Conservation (phyloP, 371 early-diverging fungal species). For the Conidiobolus incongruus region DNA sequence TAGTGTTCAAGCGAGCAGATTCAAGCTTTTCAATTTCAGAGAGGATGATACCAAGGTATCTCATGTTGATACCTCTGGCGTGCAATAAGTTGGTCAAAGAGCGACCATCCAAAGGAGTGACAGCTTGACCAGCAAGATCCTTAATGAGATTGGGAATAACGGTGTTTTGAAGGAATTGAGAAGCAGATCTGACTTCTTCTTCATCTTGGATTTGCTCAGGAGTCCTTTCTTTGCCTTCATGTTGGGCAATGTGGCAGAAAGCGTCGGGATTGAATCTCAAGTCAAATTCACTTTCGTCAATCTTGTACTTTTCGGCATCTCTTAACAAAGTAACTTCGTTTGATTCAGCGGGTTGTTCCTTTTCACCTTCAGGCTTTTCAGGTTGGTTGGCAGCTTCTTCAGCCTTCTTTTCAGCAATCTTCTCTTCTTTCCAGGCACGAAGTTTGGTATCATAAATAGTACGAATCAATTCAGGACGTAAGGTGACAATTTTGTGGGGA, state of each 20-base stretch:
- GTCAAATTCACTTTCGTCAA: conserved; percentile 36
- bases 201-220: conserved; percentile 14
- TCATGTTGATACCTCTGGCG: conserved; percentile 88
- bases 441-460: conserved; percentile 62
- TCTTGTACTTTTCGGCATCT: conserved; percentile 12
- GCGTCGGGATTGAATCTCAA: conserved; percentile 62
- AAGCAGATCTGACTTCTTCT: conserved; percentile 42
- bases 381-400: conserved; percentile 8
- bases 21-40: conserved; percentile 26
- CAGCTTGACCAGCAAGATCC: conserved; percentile 46
- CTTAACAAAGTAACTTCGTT: conserved; percentile 5
- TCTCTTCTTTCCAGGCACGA: conserved; percentile 31
- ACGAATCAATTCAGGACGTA: conserved; percentile 74
- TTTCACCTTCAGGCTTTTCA: conserved; percentile 3
- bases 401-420: conserved; percentile 12
- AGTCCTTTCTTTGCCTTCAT: conserved; percentile 10
- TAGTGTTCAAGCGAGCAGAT: conserved; percentile 25
- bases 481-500: conserved; percentile 67
- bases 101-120: conserved; percentile 59
- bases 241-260: conserved; percentile 20
- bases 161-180: conserved; percentile 42
- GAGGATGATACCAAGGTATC: conserved; percentile 67
- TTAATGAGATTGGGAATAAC: conserved; percentile 42
- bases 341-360: conserved; percentile 5
- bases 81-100: conserved; percentile 69